Conservation (phyloP, 352 stramenopile genomes). For the Globisporangium barbulae region DNA sequence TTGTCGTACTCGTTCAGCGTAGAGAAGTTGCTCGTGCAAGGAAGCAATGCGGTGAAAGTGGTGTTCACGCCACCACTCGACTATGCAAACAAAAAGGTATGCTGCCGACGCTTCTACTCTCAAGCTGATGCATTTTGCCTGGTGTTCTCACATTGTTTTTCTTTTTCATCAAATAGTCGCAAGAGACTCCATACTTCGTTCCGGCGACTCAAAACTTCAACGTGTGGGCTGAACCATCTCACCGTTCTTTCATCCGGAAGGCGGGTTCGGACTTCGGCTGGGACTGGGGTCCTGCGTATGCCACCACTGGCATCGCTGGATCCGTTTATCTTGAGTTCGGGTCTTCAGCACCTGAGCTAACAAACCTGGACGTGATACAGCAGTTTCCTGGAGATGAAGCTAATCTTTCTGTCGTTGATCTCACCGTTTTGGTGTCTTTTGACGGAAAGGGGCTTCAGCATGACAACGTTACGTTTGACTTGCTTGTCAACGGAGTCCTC, state of each 20-base stretch:
- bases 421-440: constrained; percentile 40
- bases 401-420: constrained; percentile 35
- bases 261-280: constrained; percentile 84
- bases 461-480: constrained; percentile 38
- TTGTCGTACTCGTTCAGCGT: constrained; percentile 51
- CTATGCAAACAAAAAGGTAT: constrained; percentile 45
- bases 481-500: constrained; percentile 42
- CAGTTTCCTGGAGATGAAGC: constrained; percentile 25
- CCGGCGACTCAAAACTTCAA: constrained; percentile 75
- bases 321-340: constrained; percentile 42
- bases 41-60: constrained; percentile 51
- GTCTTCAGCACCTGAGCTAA: constrained; percentile 19
- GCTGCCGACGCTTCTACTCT: background rate
- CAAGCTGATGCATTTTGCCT: background rate
- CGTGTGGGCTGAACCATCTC: constrained; percentile 72
- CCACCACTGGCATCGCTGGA: constrained; percentile 59
- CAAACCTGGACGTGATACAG: constrained; percentile 44
- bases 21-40: constrained; percentile 13
- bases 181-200: constrained; percentile 71
- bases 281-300: constrained; percentile 82
- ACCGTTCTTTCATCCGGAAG: constrained; percentile 82
- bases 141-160: background rate
- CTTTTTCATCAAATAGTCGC: constrained; percentile 27
- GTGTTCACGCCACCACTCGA: constrained; percentile 51
- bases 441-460: constrained; percentile 23